Percentiles rank a stretch among this genome's conserved stretches.
Evolutionary conservation across 2,329 filamentous ascomycete species (phyloP).

Genomic region (Penicillium concentricum): DNA sequence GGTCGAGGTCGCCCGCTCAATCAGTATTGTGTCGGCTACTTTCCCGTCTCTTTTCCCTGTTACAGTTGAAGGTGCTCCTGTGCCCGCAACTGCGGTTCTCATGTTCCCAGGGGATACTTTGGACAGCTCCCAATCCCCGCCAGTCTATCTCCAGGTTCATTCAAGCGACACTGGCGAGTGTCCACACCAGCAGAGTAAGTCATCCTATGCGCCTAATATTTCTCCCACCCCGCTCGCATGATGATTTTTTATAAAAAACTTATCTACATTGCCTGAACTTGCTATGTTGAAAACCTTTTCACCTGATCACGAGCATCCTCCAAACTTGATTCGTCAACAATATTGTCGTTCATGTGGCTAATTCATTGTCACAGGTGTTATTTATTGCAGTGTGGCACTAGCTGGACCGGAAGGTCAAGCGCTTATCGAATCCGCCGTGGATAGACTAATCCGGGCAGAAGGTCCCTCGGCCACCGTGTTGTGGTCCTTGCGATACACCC

Average conservation of each 20-base stretch:
- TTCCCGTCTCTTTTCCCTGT: constrained; percentile 67
- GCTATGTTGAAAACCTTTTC: constrained; percentile 83
- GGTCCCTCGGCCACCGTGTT: constrained; percentile 42
- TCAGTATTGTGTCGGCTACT: constrained; percentile 67
- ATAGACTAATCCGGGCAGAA: constrained; percentile 44
- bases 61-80: constrained; percentile 70
- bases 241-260: constrained; percentile 78
- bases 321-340: constrained; percentile 19
- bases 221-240: constrained; percentile 56
- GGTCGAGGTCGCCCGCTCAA: constrained; percentile 56
- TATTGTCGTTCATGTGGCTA: constrained; percentile 32
- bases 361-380: constrained; percentile 50
- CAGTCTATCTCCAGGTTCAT: constrained; percentile 67
- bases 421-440: constrained; percentile 39
- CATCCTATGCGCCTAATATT: constrained; percentile 9
- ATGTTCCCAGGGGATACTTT: constrained; percentile 38
- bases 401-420: constrained; percentile 38
- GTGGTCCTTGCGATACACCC: constrained; percentile 56
- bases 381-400: constrained; percentile 54
- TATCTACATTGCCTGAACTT: constrained; percentile 99
- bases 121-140: constrained; percentile 36
- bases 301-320: constrained; percentile 64
- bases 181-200: constrained; percentile 85
- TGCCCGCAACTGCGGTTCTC: constrained; percentile 64
- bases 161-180: constrained; percentile 93